Base-by-base conservation (phyloP, 345 rosid genomes). In the Capsella bursapastoris region DNA sequence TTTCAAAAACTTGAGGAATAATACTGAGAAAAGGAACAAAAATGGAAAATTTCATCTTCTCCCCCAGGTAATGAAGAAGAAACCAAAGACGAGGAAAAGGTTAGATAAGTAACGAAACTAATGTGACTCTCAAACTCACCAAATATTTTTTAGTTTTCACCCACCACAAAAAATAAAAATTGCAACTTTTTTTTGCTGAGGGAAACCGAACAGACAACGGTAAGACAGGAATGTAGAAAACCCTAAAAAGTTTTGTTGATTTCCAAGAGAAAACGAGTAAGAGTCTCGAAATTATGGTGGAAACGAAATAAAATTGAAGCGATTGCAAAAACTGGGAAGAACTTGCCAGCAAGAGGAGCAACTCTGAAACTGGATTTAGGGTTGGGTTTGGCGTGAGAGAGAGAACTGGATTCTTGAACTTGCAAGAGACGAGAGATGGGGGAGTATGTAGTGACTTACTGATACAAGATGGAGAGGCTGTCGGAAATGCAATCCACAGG, bases 201-300 rank as follows among this genome's bases (percentile, higher is more conserved):
- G 53, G 38, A 43, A 62, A 27, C 67, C 7, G 32, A 52, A 52
- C n/a, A 7, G 34, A 27, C 57, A 40, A 37, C 64, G 49, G 15
- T 22, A 35, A 45, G 38, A 44, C 51, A 25, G 13, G 7, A 27
- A 43, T 28, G 18, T 16, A 65, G 14, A 31, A 13, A 15, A 64
- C 31, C 29, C 69, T 65, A 65, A 11, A 27, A 9, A 14, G 55
- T 16, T 12, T 22, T 22, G 25, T 45, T 0, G 4, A 0, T 43
- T 12, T 28, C 14, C 1, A 10, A 43, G 14, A 8, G 25, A 22
- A 10, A 29, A 9, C 5, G 27, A 64, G 18, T 10, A 15, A 8
- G 12, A 6, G 15, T 64, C 11, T 31, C 10, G 3, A 47, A 31
- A 47, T n/a, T 44, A n/a, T 28, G 40, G 28, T 6, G 31, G 56